Conservation (phyloP, 805 yeast genomes). For the Yamadazyma philogaea region DNA sequence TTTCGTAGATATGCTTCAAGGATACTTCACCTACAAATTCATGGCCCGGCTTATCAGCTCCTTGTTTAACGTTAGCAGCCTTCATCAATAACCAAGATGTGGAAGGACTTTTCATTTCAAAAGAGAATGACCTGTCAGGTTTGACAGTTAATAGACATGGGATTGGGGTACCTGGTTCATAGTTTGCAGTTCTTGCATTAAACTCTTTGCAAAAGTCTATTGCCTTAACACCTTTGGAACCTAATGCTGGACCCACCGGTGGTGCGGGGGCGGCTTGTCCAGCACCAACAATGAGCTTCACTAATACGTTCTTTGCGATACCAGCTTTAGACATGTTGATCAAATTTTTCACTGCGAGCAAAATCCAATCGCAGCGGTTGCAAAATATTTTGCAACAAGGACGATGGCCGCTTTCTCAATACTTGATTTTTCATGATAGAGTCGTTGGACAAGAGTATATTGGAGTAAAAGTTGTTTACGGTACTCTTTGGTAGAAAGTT, state of each 20-base stretch:
- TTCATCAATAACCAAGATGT: constrained; percentile 81
- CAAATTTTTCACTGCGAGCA: constrained; percentile 11
- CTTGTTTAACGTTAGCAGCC: constrained; percentile 79
- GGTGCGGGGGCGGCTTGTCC: constrained; percentile 99
- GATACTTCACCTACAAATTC: constrained; percentile 61
- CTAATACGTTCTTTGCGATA: constrained; percentile 56
- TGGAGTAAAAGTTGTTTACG: no score
- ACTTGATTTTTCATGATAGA: no score
- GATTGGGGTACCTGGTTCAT: constrained; percentile 81
- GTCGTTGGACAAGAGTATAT: no score
- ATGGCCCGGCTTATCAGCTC: constrained; percentile 67
- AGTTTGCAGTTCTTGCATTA: constrained; percentile 92
- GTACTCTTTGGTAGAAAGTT: no score
- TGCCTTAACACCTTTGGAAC: constrained; percentile 98
- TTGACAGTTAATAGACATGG: constrained; percentile 82
- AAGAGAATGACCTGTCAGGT: constrained; percentile 88
- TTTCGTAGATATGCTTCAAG: constrained; percentile 88
- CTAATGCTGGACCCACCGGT: constrained; percentile 98
- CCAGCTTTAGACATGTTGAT: constrained; percentile 14
- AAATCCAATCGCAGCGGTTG: neutral
- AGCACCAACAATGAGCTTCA: constrained; percentile 91
- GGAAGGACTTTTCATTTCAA: constrained; percentile 87
- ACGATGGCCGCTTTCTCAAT: no score
- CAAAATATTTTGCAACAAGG: neutral
- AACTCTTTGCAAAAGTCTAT: constrained; percentile 98